Evolutionary conservation across 768 basidiomycete species (phyloP).

Genomic region (Leucosporidium creatinivorum): DNA sequence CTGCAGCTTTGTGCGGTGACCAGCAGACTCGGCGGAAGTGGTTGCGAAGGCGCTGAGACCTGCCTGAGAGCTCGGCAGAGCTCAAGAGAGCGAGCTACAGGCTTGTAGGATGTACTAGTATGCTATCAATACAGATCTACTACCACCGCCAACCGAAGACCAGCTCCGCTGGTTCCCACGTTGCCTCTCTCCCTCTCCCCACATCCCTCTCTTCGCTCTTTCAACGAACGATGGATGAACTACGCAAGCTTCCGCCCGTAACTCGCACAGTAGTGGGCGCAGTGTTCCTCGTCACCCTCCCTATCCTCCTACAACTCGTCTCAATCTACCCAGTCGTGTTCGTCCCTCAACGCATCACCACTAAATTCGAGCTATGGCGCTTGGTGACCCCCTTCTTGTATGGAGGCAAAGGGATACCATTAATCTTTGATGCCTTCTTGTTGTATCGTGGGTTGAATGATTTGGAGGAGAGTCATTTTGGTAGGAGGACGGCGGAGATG

Average conservation of each 20-base stretch:
- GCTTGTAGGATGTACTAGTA: too few relatives aligned
- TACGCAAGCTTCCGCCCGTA: conserved; percentile 75
- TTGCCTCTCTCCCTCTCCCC: too few relatives aligned
- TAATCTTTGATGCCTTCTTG: conserved; percentile 63
- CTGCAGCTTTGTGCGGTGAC: too few relatives aligned
- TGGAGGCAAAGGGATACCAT: conserved; percentile 56
- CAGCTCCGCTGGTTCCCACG: too few relatives aligned
- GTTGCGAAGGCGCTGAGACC: too few relatives aligned
- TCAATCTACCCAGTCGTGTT: conserved; percentile 55
- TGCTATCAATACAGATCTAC: too few relatives aligned
- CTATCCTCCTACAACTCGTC: conserved; percentile 54
- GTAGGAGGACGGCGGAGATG: conserved; percentile 61
- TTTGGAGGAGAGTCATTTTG: conserved; percentile 58
- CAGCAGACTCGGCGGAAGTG: too few relatives aligned
- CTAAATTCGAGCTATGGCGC: conserved; percentile 52
- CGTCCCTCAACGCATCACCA: conserved; percentile 43
- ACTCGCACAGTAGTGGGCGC: conserved; percentile 64
- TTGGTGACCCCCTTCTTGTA: conserved; percentile 60
- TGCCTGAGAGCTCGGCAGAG: too few relatives aligned
- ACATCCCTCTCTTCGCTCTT: too few relatives aligned
- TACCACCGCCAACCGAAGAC: too few relatives aligned
- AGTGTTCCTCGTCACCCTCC: conserved; percentile 55
- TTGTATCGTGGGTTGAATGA: conserved; percentile 61
- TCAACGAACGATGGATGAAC: conserved; percentile 42
- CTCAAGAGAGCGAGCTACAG: too few relatives aligned